Conservation (phyloP, 345 rosid genomes). For the Boechera retrofracta region DNA sequence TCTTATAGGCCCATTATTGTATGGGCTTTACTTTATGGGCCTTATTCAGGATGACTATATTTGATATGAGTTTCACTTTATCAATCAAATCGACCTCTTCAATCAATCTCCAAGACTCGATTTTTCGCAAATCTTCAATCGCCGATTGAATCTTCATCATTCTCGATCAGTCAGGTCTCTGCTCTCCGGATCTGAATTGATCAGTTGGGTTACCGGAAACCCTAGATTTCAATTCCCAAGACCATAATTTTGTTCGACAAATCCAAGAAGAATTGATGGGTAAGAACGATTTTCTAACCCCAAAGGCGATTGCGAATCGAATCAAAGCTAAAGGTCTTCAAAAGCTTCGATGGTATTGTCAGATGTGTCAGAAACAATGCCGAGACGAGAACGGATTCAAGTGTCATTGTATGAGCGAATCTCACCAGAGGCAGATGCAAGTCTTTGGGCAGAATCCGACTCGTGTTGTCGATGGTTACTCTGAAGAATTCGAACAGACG, state of each 20-base stretch:
- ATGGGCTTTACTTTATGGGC: neutral
- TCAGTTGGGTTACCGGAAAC: neutral
- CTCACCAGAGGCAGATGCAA: slow-evolving; percentile 97
- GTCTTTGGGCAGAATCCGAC: slow-evolving; percentile 80
- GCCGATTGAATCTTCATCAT: neutral
- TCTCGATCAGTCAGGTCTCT: neutral
- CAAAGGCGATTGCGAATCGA: slow-evolving; percentile 89
- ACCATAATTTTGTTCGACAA: neutral
- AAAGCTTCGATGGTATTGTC: slow-evolving; percentile 98
- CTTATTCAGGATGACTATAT: neutral
- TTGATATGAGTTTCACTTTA: neutral
- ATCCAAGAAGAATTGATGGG: slow-evolving; percentile 53
- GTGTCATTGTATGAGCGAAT: slow-evolving; percentile 97
- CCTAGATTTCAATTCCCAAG: slow-evolving; percentile 2
- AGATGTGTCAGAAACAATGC: slow-evolving; percentile 98
- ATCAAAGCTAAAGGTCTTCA: slow-evolving; percentile 95
- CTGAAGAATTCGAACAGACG: slow-evolving; percentile 76
- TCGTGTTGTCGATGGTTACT: slow-evolving; percentile 82
- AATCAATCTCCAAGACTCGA: neutral
- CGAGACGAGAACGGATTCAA: slow-evolving; percentile 98
- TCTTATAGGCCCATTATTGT: neutral
- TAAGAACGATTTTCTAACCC: slow-evolving; percentile 90
- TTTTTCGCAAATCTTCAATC: neutral
- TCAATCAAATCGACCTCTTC: neutral
- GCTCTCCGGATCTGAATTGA: neutral